These are phyloP conservation scores for Phytophthora megakarya DNA, from an alignment of 352 stramenopile species.

Conservation along the genomic window DNA sequence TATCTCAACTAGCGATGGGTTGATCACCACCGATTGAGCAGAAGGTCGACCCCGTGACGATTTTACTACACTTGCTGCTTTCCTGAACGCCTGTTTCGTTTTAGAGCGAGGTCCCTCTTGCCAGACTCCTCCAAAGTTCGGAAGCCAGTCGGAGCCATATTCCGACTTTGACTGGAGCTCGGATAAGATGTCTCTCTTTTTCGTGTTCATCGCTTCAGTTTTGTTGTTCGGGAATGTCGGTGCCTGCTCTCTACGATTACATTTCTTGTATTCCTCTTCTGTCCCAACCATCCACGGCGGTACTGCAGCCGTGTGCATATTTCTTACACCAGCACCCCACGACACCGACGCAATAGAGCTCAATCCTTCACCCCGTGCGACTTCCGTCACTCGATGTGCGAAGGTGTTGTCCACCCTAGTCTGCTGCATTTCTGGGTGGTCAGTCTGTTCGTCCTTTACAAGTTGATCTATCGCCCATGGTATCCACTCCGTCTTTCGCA, in stretches of 20 bases:
- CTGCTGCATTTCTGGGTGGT: constrained; percentile 13
- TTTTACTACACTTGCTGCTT: constrained; percentile 25
- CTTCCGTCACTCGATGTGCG: constrained; percentile 55
- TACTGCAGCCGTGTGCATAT: constrained; percentile 67
- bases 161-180: constrained; percentile 29
- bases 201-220: constrained; percentile 7
- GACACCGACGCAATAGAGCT: constrained; percentile 44
- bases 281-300: constrained; percentile 77
- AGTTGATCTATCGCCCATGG: constrained; percentile 64
- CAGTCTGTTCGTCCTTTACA: constrained; percentile 48
- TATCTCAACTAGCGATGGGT: not conserved
- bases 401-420: constrained; percentile 18
- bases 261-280: constrained; percentile 73
- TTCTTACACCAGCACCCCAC: constrained; percentile 52
- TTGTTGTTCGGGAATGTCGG: constrained; percentile 2
- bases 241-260: constrained; percentile 43
- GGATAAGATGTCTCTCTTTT: constrained; percentile 43
- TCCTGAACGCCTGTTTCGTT: constrained; percentile 62
- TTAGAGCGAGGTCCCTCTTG: constrained; percentile 65
- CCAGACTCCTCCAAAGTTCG: constrained; percentile 82
- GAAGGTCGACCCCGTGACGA: constrained; percentile 5
- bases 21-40: not conserved
- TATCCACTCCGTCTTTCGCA: constrained; percentile 56
- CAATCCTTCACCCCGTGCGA: constrained; percentile 47
- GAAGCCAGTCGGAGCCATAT: constrained; percentile 59